These are phyloP conservation scores for Erysimum cheiranthoides DNA, from an alignment of 345 rosid genomes.

Conservation along the genomic window DNA sequence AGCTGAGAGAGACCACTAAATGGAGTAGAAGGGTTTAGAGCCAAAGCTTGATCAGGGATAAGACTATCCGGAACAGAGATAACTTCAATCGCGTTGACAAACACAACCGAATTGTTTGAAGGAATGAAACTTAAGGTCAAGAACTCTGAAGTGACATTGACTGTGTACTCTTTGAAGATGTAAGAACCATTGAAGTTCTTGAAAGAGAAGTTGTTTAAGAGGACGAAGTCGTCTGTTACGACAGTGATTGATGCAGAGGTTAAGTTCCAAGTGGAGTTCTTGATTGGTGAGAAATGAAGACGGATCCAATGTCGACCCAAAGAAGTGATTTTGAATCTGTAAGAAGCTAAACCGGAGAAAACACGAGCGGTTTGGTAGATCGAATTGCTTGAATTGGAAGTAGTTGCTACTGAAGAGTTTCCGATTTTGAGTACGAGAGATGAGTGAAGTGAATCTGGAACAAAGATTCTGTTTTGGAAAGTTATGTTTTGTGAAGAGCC, in stretches of 20 bases:
- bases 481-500: conserved; percentile 78
- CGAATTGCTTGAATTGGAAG: conserved; percentile 58
- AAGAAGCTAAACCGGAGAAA: conserved; percentile 71
- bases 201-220: conserved; percentile 84
- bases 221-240: conserved; percentile 79
- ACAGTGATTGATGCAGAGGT: conserved; percentile 66
- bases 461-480: conserved; percentile 73
- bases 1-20: conserved; percentile 69
- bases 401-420: conserved; percentile 50
- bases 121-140: conserved; percentile 76
- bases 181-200: conserved; percentile 59
- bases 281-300: conserved; percentile 80
- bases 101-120: conserved; percentile 71
- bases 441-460: conserved; percentile 73
- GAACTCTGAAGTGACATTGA: conserved; percentile 74
- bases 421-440: conserved; percentile 63
- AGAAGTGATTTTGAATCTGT: conserved; percentile 66
- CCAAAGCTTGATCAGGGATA: conserved; percentile 76
- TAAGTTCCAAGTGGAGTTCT: conserved; percentile 61
- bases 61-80: conserved; percentile 81
- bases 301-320: conserved; percentile 98
- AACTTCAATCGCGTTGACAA: conserved; percentile 94
- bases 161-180: conserved; percentile 89
- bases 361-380: conserved; percentile 83
- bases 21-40: conserved; percentile 64